These are phyloP conservation scores for Laetiporus sulphureus DNA, from an alignment of 1,284 basidiomycete species.

Conservation along the genomic window DNA sequence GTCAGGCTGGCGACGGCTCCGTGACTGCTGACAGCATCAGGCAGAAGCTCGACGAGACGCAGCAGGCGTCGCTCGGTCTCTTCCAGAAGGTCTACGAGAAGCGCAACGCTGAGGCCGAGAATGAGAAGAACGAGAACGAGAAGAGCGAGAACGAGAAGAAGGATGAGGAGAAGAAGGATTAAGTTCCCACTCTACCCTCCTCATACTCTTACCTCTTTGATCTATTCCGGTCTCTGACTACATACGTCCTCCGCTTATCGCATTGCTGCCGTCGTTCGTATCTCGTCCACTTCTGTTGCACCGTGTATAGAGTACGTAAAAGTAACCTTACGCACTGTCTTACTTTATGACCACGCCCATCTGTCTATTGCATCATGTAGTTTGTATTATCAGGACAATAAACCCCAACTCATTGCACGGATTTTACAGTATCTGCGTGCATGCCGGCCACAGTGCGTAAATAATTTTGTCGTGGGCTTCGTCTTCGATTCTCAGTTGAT, in stretches of 20 bases:
- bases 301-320: constrained; percentile 20
- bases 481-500: too few relatives aligned
- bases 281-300: constrained; percentile 6
- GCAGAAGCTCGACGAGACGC: constrained; percentile 93
- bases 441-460: too few relatives aligned
- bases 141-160: constrained; percentile 40
- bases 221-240: not conserved
- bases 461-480: too few relatives aligned
- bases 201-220: not conserved
- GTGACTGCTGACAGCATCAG: constrained; percentile 86
- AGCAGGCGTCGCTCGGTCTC: constrained; percentile 91
- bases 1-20: constrained; percentile 78
- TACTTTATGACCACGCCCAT: constrained; percentile 17
- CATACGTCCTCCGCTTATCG: constrained; percentile 4
- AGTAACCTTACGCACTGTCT: constrained; percentile 22
- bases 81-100: constrained; percentile 99
- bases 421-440: too few relatives aligned
- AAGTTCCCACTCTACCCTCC: constrained; percentile 24
- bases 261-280: constrained; percentile 8
- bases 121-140: constrained; percentile 37
- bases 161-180: constrained; percentile 71
- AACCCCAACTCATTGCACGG: too few relatives aligned
- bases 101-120: constrained; percentile 63
- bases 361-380: constrained; percentile 11
- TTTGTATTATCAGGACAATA: constrained; percentile 18